phyloP scores from a whole-genome alignment of 768 basidiomycete species.

The Chalciporus sphaerocephalus region DNA sequence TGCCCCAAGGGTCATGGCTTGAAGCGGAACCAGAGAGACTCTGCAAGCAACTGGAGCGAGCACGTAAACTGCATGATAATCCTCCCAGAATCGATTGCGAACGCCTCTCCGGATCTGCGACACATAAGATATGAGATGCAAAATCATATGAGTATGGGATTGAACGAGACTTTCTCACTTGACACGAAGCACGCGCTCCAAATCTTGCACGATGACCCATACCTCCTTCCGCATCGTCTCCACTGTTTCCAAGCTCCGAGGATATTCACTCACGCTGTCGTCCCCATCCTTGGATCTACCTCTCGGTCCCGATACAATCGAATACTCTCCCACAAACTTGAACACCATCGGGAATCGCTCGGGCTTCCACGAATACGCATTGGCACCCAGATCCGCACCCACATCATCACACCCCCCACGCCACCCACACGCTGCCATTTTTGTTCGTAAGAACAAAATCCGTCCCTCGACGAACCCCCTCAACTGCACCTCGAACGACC shows the following conservation, averaged over 20 bases:
- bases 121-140: neutral
- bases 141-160: neutral
- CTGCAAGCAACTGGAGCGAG: slow-evolving; percentile 19
- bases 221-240: slow-evolving; percentile 21
- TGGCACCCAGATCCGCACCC: neutral
- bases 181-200: slow-evolving; percentile 10
- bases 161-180: neutral
- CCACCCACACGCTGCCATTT: slow-evolving; percentile 4
- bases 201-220: slow-evolving; percentile 10
- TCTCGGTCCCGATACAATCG: slow-evolving; percentile 15
- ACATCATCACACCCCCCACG: neutral
- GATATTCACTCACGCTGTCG: neutral
- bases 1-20: too few relatives aligned
- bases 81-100: slow-evolving; percentile 19
- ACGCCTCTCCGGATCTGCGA: slow-evolving; percentile 17
- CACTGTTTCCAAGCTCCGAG: neutral
- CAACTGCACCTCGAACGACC: slow-evolving; percentile 15
- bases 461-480: slow-evolving; percentile 23
- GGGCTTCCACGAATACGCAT: neutral
- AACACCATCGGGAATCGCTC: slow-evolving; percentile 11
- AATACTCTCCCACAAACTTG: slow-evolving; percentile 26
- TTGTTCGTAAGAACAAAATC: slow-evolving; percentile 20
- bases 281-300: neutral
- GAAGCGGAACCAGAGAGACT: too few relatives aligned
- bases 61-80: slow-evolving; percentile 24